phyloP scores from a whole-genome alignment of 2,329 filamentous ascomycete species.

The Trichoderma citrinoviride region DNA sequence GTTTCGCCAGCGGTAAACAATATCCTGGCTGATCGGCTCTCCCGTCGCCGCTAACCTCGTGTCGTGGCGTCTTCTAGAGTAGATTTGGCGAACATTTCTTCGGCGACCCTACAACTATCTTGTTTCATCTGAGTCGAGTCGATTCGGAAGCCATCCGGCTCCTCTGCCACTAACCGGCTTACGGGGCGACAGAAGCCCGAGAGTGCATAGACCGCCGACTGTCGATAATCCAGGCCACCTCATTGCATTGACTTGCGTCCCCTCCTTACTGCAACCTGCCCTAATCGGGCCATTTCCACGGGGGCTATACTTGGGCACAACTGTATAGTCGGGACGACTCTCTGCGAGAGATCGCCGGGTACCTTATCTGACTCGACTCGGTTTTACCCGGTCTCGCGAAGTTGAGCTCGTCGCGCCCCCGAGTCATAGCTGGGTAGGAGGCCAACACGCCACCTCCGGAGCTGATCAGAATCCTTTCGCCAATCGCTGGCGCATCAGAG shows the following conservation, averaged over 20 bases:
- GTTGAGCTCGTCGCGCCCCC: not conserved
- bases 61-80: not conserved
- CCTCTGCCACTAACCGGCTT: not conserved
- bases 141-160: conserved; percentile 1
- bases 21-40: not conserved
- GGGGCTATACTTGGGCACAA: not conserved
- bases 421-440: not conserved
- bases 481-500: not conserved
- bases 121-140: not conserved
- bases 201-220: conserved; percentile 1
- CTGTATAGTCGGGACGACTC: not conserved
- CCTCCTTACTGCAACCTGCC: conserved; percentile 15
- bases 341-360: not conserved
- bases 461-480: conserved; percentile 1
- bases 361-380: not conserved
- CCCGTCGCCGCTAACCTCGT: not conserved
- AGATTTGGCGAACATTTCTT: not conserved
- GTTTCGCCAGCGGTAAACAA: not conserved
- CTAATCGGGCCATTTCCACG: conserved; percentile 8
- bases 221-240: not conserved
- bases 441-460: not conserved
- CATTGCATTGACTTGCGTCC: not conserved
- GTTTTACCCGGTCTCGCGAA: conserved; percentile 1
- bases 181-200: not conserved
- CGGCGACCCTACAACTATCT: not conserved